Evolutionary conservation across 768 basidiomycete species (phyloP).

Genomic region (Suillus fuscotomentosus): DNA sequence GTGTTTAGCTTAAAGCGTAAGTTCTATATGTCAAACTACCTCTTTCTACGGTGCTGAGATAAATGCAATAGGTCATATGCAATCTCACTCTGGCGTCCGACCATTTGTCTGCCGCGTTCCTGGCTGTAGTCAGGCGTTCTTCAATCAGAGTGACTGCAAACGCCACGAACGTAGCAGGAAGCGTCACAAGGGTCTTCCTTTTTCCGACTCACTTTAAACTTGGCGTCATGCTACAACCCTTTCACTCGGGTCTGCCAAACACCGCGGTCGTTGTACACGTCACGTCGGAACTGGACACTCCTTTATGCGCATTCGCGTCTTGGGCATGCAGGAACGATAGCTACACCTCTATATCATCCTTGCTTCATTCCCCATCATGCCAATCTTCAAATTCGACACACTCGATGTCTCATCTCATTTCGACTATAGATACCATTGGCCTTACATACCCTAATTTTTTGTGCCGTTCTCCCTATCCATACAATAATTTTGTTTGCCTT

Average conservation of each 20-base stretch:
- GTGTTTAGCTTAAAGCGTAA: conserved; percentile 32
- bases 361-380: neutral
- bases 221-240: neutral
- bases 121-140: conserved; percentile 28
- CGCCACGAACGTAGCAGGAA: conserved; percentile 34
- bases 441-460: conserved; percentile 4
- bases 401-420: neutral
- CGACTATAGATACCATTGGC: neutral
- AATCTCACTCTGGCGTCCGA: conserved; percentile 27
- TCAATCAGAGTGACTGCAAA: conserved; percentile 32
- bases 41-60: neutral
- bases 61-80: conserved; percentile 21
- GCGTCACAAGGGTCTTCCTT: conserved; percentile 22
- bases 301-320: neutral
- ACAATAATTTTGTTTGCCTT: neutral
- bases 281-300: neutral
- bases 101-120: conserved; percentile 24
- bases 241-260: neutral
- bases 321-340: neutral
- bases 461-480: neutral
- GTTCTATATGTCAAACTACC: neutral
- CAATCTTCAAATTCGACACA: neutral
- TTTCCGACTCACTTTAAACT: conserved; percentile 1
- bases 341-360: neutral
- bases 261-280: too few relatives aligned